Evolutionary conservation across 768 basidiomycete species (phyloP), one percentile per base, ranked within the genome.

Genomic region (Lactifluus pinguis): DNA sequence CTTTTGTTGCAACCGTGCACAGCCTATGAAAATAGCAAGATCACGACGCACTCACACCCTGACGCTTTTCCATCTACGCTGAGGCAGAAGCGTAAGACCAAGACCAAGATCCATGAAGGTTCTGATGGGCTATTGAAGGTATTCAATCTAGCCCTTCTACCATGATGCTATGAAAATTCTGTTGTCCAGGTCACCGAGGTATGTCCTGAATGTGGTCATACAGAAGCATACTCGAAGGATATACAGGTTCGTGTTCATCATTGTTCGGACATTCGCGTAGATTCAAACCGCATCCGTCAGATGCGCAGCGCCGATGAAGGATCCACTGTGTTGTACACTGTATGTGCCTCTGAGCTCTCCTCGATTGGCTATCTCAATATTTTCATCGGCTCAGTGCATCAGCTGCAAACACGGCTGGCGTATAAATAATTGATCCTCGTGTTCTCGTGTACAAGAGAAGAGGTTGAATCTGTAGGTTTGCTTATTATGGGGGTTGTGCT

Each of bases 11-110:
- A 29, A 52, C 13, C 10, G 29, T 39, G 32, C 32, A 21, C 66
- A 97, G 94, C 92, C 3, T 98, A 95, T 71, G 94, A 98, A 67
- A 89, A 92, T 72, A 87, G 86, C 32, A 83, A 89, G 65, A 92
- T 95, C 52, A 84, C 85, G 55, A 98, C 97, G 0, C 85, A 83
- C 29, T 97, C 95, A 8, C 89, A 93, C 64, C 89, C 93, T 0
- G 91, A 94, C 57, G 95, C 97, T 3, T 98, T 98, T 72, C 95
- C 97, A 0, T 94, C 92, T 30, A 81, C 86, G 0, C 73, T 98
- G 61, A 77, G 87, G 68, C 90, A 95, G 66, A 92, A 92, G 67
- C 79, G 89, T 58, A 92, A 95, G 73, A 97, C 92, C 0, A 86
- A 92, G 72, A 93, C 90, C 10, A 91, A 90, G 69, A 73, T 77